Percentiles rank a stretch among this genome's conserved stretches.
Conservation (phyloP, 2,329 filamentous ascomycete species). For the Ophiostoma novo-ulmi region DNA sequence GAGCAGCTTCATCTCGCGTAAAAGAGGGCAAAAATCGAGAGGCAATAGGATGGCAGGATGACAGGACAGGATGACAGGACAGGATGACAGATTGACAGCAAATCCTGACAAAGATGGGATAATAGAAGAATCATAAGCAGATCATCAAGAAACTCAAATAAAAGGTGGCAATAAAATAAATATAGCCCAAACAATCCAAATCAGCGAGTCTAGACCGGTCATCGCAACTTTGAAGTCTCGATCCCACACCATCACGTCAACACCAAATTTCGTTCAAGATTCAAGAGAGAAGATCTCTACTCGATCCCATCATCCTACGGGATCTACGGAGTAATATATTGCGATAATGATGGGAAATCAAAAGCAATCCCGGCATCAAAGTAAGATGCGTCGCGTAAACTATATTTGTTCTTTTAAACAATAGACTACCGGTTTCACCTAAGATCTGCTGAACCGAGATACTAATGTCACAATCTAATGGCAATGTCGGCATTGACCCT, state of each 20-base stretch:
- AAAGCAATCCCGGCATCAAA: background rate
- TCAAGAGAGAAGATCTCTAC: background rate
- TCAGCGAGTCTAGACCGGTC: background rate
- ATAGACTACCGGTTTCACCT: conserved; percentile 1
- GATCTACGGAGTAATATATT: background rate
- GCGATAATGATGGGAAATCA: background rate
- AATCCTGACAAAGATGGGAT: background rate
- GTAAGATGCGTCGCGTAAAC: background rate
- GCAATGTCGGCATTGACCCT: background rate
- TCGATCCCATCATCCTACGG: background rate
- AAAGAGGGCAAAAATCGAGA: background rate
- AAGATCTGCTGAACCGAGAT: background rate
- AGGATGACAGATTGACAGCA: background rate
- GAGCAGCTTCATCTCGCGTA: background rate
- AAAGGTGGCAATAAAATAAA: too few species aligned
- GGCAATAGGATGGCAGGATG: background rate
- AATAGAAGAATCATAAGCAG: background rate
- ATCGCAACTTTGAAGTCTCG: background rate
- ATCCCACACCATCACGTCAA: background rate
- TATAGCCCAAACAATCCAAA: background rate
- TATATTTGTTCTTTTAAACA: background rate
- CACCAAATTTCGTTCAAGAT: background rate
- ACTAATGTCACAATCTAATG: background rate
- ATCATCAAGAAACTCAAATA: background rate
- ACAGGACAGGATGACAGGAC: background rate